Evolutionary conservation across 202 grass and related monocot genomes (phyloP), one percentile per base, ranked within the genome.

Genomic region (Musa balbisiana): DNA sequence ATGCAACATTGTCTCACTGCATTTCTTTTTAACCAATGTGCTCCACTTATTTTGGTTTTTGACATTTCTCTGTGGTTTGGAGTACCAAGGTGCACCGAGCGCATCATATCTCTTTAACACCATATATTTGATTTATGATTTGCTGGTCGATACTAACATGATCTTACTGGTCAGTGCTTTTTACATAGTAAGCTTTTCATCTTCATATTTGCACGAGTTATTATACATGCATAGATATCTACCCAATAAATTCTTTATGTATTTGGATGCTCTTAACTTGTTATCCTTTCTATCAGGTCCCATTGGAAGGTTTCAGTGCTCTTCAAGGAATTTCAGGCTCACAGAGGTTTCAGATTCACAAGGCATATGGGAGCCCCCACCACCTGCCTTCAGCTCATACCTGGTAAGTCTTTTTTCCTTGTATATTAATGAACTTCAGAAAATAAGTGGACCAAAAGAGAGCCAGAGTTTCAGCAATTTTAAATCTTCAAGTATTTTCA

Each of bases 331-430:
- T 95, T 55, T 95, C 92, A 21, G 92, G 92, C 12, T 74, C 92
- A 62, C 92, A 95, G 74, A 83, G 88, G 76, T 95, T 95, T 78
- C 92, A 95, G 77, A 89, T 95, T 81, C 88, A 95, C 77, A 95
- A 95, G 86, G 88, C 92, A 9, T 95, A 95, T 87, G 92, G 92
- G 76, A 84, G 84, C 77, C 85, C 88, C 52, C 88, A 85, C 49
- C 87, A 84, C 78, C 86, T 95, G 79, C 88, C 92, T 62, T 95
- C 92, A 56, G 92, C 92, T 76, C 92, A 95, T 72, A 95, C 92
- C 16, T 95, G 92, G 92, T 95, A 78, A 82, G 69, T 51, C 67
- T 29, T 72, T 25, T 55, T 71, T 58, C 56, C 52, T 16, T 8
- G 3, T 69, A 51, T 21, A 20, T n/a, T 2, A 16, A 5, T 0